A percentile compares a stretch with the other conserved stretches of the same genome.
Evolutionary conservation across 768 basidiomycete species (phyloP).

Genomic region (Tulasnella sp.): DNA sequence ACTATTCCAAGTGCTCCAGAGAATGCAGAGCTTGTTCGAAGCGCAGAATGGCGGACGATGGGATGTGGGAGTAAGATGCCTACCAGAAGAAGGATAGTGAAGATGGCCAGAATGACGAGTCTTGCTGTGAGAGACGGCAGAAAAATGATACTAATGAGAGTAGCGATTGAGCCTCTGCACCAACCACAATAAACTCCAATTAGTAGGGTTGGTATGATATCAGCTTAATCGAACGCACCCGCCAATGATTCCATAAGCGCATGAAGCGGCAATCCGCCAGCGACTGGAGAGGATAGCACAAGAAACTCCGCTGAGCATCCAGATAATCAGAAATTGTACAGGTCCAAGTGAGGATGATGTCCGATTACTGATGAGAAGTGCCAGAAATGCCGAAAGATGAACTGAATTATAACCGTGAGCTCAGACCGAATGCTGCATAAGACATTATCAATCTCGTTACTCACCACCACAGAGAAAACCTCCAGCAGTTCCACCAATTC

Average conservation of each 20-base stretch:
- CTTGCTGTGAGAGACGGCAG: slow-evolving; percentile 42
- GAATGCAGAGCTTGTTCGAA: slow-evolving; percentile 41
- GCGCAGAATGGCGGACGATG: slow-evolving; percentile 32
- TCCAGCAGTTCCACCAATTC: slow-evolving; percentile 44
- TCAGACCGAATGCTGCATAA: slow-evolving; percentile 8
- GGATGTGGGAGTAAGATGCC: slow-evolving; percentile 36
- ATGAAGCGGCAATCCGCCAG: slow-evolving; percentile 39
- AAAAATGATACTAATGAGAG: slow-evolving; percentile 41
- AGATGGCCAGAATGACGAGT: slow-evolving; percentile 31
- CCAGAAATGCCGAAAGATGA: slow-evolving; percentile 46
- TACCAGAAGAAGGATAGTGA: slow-evolving; percentile 30
- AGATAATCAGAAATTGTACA: slow-evolving; percentile 45
- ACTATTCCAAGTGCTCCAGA: slow-evolving; percentile 46
- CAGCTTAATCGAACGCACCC: slow-evolving; percentile 32
- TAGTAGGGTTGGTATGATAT: background rate
- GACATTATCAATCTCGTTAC: slow-evolving; percentile 19
- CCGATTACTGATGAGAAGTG: slow-evolving; percentile 42
- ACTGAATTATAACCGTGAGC: slow-evolving; percentile 27
- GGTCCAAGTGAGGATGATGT: slow-evolving; percentile 35
- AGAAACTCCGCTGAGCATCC: slow-evolving; percentile 40
- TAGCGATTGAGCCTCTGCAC: slow-evolving; percentile 32
- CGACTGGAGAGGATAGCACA: slow-evolving; percentile 41
- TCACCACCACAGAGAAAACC: slow-evolving; percentile 51
- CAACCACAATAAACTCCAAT: background rate
- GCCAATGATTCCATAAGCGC: slow-evolving; percentile 39